Percentiles rank a stretch among this genome's conserved stretches.
Conservation (phyloP, 192 early-diverging fungal species). For the Coemansia guatemalensis region DNA sequence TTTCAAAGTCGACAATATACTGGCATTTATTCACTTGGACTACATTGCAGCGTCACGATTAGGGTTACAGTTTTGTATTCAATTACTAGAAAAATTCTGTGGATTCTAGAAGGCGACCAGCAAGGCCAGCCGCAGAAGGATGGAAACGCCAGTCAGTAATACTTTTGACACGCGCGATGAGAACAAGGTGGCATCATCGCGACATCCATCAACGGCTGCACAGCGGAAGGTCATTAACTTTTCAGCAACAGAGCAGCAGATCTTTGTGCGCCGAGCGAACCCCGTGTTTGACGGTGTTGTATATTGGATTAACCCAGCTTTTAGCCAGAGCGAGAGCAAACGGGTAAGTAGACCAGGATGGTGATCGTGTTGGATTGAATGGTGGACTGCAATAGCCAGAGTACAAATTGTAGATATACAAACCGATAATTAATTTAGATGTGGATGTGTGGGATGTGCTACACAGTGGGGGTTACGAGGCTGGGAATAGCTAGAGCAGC, state of each 20-base stretch:
- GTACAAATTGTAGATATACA: background rate
- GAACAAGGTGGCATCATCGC: background rate
- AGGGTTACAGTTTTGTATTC: background rate
- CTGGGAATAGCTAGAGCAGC: slow-evolving; percentile 27
- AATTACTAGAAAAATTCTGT: background rate
- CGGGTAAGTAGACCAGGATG: slow-evolving; percentile 20
- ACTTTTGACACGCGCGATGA: background rate
- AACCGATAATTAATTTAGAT: background rate
- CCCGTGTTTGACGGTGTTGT: slow-evolving; percentile 40
- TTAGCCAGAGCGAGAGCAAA: slow-evolving; percentile 12
- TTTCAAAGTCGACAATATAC: background rate
- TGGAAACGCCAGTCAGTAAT: background rate
- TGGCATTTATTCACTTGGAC: background rate
- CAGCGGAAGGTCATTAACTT: slow-evolving; percentile 1
- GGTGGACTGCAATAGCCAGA: background rate
- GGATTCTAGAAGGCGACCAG: background rate
- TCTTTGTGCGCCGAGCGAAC: slow-evolving; percentile 30
- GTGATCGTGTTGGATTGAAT: background rate
- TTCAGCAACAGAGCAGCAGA: slow-evolving; percentile 28
- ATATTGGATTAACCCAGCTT: slow-evolving; percentile 45
- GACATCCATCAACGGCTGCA: background rate
- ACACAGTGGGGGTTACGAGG: too few relatives aligned
- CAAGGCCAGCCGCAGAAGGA: background rate
- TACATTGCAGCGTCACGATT: background rate
- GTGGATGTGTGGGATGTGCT: background rate